Percentiles rank a stretch among this genome's conserved stretches.
Conservation (phyloP, 2,329 filamentous ascomycete genomes). For the Colletotrichum sp. region DNA sequence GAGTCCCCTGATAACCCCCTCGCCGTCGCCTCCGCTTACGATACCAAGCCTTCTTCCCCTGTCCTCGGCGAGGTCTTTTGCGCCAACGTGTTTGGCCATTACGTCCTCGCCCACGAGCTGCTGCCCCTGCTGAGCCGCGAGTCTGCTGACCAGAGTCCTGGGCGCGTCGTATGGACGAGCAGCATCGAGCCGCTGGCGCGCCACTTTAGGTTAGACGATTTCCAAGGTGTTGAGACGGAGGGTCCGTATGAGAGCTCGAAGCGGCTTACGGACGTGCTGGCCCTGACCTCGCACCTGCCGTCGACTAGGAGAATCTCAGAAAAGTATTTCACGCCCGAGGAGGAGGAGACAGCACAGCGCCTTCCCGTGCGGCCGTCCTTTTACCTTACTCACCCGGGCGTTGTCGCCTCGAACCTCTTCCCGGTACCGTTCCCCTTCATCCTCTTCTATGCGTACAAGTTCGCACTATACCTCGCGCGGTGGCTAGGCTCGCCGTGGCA, state of each 20-base stretch:
- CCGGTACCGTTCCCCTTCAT: constrained; percentile 72
- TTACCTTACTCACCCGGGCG: constrained; percentile 85
- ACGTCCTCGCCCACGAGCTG: constrained; percentile 83
- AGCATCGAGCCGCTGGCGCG: constrained; percentile 71
- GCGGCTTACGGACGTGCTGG: constrained; percentile 82
- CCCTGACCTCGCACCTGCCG: constrained; percentile 74
- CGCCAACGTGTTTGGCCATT: constrained; percentile 95
- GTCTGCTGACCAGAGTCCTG: constrained; percentile 46
- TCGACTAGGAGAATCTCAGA: constrained; percentile 62
- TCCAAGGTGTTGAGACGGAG: constrained; percentile 71
- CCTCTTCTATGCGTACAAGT: constrained; percentile 72
- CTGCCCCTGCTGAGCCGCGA: constrained; percentile 71
- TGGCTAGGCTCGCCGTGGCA: constrained; percentile 91
- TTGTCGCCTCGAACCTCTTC: constrained; percentile 83
- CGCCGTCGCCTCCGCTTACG: neutral
- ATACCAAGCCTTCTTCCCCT: constrained; percentile 57
- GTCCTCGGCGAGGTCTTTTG: constrained; percentile 83
- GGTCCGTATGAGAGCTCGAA: constrained; percentile 87
- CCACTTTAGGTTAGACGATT: constrained; percentile 69
- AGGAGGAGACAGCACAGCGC: constrained; percentile 24
- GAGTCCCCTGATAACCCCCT: constrained; percentile 8
- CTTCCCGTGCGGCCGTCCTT: constrained; percentile 58
- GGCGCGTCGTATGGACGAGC: constrained; percentile 85
- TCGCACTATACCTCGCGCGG: constrained; percentile 74
- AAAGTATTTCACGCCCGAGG: constrained; percentile 56